phyloP scores from a whole-genome alignment of 1,139 yeast species.

The Zygoascus meyerae region DNA sequence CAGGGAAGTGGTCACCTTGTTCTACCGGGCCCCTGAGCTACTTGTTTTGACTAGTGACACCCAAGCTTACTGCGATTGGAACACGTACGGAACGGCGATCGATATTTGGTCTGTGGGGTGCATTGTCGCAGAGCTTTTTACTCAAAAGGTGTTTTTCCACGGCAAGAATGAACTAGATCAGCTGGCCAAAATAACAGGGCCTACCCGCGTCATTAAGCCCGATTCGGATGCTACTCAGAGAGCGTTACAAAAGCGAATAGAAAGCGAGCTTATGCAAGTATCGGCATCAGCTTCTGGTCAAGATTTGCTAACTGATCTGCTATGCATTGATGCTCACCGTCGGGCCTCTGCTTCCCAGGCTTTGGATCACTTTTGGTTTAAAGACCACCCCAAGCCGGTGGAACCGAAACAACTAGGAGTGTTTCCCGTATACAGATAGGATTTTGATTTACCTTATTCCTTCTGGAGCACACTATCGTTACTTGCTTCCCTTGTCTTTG shows the following conservation, averaged over 20 bases:
- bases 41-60: conserved; percentile 45
- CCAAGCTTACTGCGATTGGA: conserved; percentile 41
- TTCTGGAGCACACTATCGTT: no score
- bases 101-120: conserved; percentile 98
- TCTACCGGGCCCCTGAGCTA: conserved; percentile 97
- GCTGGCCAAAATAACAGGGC: conserved; percentile 56
- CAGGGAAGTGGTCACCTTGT: conserved; percentile 36
- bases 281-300: conserved; percentile 49
- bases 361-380: conserved; percentile 59
- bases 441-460: neutral
- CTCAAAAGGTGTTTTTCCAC: conserved; percentile 81
- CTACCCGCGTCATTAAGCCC: no score
- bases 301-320: conserved; percentile 55
- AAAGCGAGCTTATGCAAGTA: no score
- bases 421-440: conserved; percentile 18
- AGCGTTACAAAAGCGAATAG: no score
- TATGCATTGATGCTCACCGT: conserved; percentile 58
- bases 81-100: conserved; percentile 72
- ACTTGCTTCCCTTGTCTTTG: no score
- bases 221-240: no score
- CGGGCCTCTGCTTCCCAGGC: conserved; percentile 61
- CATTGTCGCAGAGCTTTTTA: conserved; percentile 82
- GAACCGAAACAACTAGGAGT: conserved; percentile 46
- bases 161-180: conserved; percentile 93
- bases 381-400: conserved; percentile 59